phyloP scores from a whole-genome alignment of 2,329 filamentous ascomycete species.

The Colletotrichum sp. region DNA sequence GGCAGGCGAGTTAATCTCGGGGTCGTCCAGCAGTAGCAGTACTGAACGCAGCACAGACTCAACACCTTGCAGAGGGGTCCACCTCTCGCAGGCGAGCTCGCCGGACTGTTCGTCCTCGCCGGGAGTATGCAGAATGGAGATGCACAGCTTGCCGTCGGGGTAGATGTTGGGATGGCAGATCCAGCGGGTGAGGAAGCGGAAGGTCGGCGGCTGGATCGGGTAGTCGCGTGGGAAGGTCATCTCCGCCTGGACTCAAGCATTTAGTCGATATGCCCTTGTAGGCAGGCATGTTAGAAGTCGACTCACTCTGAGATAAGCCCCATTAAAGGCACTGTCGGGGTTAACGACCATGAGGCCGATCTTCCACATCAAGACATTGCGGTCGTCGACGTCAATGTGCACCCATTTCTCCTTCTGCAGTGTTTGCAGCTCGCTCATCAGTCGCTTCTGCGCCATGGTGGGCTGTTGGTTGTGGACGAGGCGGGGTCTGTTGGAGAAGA shows the following conservation, averaged over 20 bases:
- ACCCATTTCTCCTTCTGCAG: slow-evolving; percentile 93
- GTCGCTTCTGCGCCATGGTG: slow-evolving; percentile 68
- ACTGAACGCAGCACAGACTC: slow-evolving; percentile 95
- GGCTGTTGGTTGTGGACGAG: neutral
- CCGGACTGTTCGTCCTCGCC: slow-evolving; percentile 94
- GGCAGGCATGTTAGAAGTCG: neutral
- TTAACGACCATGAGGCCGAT: slow-evolving; percentile 93
- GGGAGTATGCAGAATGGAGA: slow-evolving; percentile 92
- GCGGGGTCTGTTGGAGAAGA: neutral
- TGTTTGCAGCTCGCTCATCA: slow-evolving; percentile 87
- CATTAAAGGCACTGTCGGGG: slow-evolving; percentile 88
- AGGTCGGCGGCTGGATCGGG: slow-evolving; percentile 86
- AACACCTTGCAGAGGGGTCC: slow-evolving; percentile 92
- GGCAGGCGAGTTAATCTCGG: slow-evolving; percentile 90
- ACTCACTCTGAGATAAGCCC: slow-evolving; percentile 81
- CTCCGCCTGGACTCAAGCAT: slow-evolving; percentile 60
- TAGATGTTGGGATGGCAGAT: slow-evolving; percentile 97
- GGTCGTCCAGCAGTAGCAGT: slow-evolving; percentile 88
- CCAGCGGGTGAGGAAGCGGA: slow-evolving; percentile 76
- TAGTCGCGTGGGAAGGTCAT: slow-evolving; percentile 91
- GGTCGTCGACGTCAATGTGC: slow-evolving; percentile 81
- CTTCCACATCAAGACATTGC: slow-evolving; percentile 88
- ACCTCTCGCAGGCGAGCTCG: slow-evolving; percentile 87
- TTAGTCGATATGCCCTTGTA: neutral
- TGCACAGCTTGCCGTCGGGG: slow-evolving; percentile 87